Conservation (phyloP, 1,139 yeast species). For the Protomyces inundatus region DNA sequence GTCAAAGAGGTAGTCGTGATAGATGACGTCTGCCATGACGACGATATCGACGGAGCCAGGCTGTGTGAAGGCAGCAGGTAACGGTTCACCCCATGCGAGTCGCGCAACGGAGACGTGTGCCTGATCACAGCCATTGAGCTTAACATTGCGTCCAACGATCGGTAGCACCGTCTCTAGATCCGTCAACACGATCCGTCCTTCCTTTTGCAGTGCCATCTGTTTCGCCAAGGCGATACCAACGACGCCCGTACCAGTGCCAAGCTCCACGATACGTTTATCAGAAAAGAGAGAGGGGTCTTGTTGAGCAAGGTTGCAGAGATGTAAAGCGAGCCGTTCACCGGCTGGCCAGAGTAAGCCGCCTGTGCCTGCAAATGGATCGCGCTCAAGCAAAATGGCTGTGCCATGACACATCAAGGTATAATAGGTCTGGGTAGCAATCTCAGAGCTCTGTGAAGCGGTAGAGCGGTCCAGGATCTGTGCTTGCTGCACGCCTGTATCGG, state of each 20-base stretch:
- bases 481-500: neutral
- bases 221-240: slow-evolving; percentile 6
- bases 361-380: slow-evolving; percentile 16
- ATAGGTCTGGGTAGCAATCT: neutral
- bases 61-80: neutral
- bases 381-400: neutral
- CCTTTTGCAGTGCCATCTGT: neutral
- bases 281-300: neutral
- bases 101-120: neutral
- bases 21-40: slow-evolving; percentile 14
- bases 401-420: neutral
- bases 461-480: neutral
- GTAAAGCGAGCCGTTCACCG: slow-evolving; percentile 7
- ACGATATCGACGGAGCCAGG: neutral
- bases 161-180: slow-evolving; percentile 9
- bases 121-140: neutral
- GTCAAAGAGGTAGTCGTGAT: slow-evolving; percentile 9
- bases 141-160: slow-evolving; percentile 1
- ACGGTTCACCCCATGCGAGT: slow-evolving; percentile 5
- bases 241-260: slow-evolving; percentile 22
- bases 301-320: neutral
- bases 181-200: neutral
- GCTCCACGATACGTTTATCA: slow-evolving; percentile 6
- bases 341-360: slow-evolving; percentile 25
- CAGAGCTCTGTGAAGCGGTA: neutral